Conservation (phyloP, 768 basidiomycete genomes). For the Tricholoma furcatifolium region DNA sequence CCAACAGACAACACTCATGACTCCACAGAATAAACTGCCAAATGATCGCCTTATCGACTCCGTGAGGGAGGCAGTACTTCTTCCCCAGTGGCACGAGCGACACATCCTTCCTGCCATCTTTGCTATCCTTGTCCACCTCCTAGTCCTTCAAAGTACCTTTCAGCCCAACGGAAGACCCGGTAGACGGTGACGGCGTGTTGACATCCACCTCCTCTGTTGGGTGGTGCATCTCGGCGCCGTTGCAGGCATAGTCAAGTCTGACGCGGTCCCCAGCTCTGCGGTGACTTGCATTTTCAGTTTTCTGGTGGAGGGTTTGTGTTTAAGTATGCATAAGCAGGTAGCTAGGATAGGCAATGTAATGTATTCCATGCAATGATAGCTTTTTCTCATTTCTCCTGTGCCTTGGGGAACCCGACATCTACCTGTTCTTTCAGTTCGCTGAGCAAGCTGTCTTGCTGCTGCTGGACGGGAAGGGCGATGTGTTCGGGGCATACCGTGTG, state of each 20-base stretch:
- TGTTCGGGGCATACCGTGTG: constrained; percentile 83
- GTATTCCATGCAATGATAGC: constrained; percentile 67
- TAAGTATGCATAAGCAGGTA: too few relatives aligned
- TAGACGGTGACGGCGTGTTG: neutral
- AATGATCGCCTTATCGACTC: constrained; percentile 75
- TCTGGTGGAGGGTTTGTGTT: constrained; percentile 36
- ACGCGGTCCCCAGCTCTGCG: constrained; percentile 1
- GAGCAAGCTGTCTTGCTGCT: constrained; percentile 69
- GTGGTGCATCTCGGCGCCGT: constrained; percentile 39
- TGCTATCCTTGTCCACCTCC: constrained; percentile 19
- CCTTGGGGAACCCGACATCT: constrained; percentile 62
- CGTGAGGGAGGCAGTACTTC: constrained; percentile 75
- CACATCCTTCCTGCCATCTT: constrained; percentile 29
- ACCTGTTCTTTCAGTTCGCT: constrained; percentile 61
- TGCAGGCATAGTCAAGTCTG: too few relatives aligned
- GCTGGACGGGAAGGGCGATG: constrained; percentile 56
- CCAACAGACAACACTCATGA: constrained; percentile 74
- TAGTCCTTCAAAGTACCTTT: constrained; percentile 14
- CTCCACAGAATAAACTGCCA: constrained; percentile 82
- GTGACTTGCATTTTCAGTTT: constrained; percentile 49
- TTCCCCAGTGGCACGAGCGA: constrained; percentile 64
- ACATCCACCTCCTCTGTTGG: constrained; percentile 48
- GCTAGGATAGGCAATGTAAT: too few relatives aligned
- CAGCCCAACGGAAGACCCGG: neutral
- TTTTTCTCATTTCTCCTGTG: constrained; percentile 77